Base-by-base conservation (phyloP, 805 yeast genomes). In the Lipomyces chichibuensis region DNA sequence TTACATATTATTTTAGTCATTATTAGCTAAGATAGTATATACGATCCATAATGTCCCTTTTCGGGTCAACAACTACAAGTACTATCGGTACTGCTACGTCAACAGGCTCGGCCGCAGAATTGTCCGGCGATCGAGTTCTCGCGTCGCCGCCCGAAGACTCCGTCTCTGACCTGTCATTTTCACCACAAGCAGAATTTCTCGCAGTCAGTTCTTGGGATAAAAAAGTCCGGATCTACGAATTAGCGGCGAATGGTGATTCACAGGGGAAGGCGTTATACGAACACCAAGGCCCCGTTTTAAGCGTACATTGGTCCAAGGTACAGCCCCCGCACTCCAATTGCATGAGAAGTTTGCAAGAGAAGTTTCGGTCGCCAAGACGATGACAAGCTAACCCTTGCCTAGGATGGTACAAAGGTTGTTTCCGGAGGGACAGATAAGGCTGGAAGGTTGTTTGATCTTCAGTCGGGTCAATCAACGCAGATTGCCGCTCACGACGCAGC, bases 191-290 rank as follows among this genome's bases (percentile, higher is more conserved):
- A 23, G 97, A 95, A 71, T 82, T 87, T 66, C 77, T 95, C 67
- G 86, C 96, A 2, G 95, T 87, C 2, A 85, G 96, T 20, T 88
- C 96, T 20, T 95, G 99, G 99, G 99, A 95, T 79, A 90, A 89
- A 74, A 92, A 92, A 76, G 97, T 92, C 54, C 84, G 98, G 69
- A 88, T 95, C 64, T 95, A 95, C 82, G 98, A 95, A 77, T 87
- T 93, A 20, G 83, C 88, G 55, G 82, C 84, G 63, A 84, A 85
- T 52, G 97, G 97, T 3, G 85, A 85, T 64, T 87, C 91, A 35
- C 95, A 90, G 74, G 97, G 97, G 8, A 81, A 97, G 60, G 97
- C 98, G 0, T 77, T 93, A 74, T 93, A 84, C 77, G 96, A 91
- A 75, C 98, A 94, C 76, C 91, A 88, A 49, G 97, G 85, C 0